Evolutionary conservation across 169 alveolate species (phyloP), one percentile per base, ranked within the genome.

Genomic region (Plasmodium relictum): DNA sequence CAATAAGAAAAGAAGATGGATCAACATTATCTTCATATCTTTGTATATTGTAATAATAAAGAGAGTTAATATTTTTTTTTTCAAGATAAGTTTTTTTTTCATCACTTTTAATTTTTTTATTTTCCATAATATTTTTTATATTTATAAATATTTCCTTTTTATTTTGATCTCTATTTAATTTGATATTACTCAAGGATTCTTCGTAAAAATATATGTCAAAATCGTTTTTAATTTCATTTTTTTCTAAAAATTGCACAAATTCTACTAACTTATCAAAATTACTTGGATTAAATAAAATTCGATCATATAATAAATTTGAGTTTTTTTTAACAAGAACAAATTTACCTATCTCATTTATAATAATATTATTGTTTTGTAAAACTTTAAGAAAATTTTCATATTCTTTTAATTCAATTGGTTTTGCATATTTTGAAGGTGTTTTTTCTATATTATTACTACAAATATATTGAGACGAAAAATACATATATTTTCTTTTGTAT

Each of bases 1-100:
- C 89, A 42, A 78, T 63, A 26, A 78, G 68, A 24, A 78, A 78
- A 14, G 89, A 78, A 20, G 89, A 78, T 14, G 89, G 89, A n/a
- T 78, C 89, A 12, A 22, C 37, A 41, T 78, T 78, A 5, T 68
- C 52, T 42, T 78, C 63, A 70, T 78, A 78, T 56, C 89, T 78
- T 65, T 78, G 89, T 52, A 78, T 78, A 20, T 78, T 78, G 18
- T 78, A 78, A 24, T 65, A 78, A 10, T 56, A 41, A 3, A 78
- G 70, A 22, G 74, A 24, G 16, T 48, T 18, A 9, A 78, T 69
- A 31, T 44, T 65, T 41, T 78, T 31, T 42, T 78, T 62, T 42
- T 78, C 42, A 9, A 78, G n/a, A 52, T 18, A 78, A 12, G 42
- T 24, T 37, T 42, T 78, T 31, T 54, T 37, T 70, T 70, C 80